phyloP scores from a whole-genome alignment of 352 stramenopile species.

The Aphanomyces astaci region DNA sequence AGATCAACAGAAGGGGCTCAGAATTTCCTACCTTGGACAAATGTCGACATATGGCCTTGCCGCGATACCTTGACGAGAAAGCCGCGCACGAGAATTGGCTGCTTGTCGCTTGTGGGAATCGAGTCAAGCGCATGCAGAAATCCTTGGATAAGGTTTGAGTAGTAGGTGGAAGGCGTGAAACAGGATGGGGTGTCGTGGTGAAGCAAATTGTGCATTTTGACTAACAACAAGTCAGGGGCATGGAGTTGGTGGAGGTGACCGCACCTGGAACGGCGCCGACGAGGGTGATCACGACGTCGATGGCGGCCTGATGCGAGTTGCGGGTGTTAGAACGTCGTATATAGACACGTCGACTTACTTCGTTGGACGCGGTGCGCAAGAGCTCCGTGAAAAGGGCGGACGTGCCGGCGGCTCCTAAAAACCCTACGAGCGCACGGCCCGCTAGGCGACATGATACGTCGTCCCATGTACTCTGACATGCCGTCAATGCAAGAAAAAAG shows the following conservation, averaged over 20 bases:
- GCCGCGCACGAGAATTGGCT: too few species aligned
- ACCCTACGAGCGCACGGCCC: neutral
- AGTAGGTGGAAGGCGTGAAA: constrained; percentile 10
- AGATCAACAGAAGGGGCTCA: too few species aligned
- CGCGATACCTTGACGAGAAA: constrained; percentile 2
- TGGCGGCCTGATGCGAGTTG: neutral
- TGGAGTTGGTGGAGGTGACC: neutral
- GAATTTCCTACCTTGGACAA: neutral
- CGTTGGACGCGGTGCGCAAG: neutral
- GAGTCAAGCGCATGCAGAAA: neutral
- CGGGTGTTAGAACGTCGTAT: neutral
- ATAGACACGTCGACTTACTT: neutral
- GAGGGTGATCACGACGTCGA: neutral
- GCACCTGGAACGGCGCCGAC: constrained; percentile 12
- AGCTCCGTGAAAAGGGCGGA: neutral
- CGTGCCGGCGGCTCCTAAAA: neutral
- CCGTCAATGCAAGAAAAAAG: constrained; percentile 5
- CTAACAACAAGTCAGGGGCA: neutral
- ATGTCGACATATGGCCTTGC: neutral
- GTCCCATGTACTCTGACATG: neutral
- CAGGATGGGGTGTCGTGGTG: neutral
- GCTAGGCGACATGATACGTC: neutral
- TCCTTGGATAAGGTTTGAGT: neutral
- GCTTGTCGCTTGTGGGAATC: too few species aligned
- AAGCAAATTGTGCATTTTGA: neutral